Percentiles rank a stretch among this genome's conserved stretches.
These are phyloP conservation scores for Calycina herbarum DNA, from an alignment of 2,329 filamentous ascomycete genomes.

Conservation along the genomic window DNA sequence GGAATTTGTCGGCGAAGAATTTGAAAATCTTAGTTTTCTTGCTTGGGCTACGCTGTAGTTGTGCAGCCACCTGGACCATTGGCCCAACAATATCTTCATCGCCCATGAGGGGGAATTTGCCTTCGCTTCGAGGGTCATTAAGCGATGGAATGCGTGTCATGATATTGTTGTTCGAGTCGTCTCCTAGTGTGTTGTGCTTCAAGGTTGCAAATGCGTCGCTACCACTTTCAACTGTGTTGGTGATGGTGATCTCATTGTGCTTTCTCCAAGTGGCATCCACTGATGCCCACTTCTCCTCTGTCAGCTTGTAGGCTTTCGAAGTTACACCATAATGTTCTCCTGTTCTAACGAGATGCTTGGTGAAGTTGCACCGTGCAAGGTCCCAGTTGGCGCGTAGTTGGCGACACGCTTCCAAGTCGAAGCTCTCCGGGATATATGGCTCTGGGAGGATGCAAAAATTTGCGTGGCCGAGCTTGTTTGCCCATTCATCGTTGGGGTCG, in stretches of 20 bases:
- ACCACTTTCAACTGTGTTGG: conserved; percentile 45
- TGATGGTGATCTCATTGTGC: conserved; percentile 65
- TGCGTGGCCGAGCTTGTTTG: conserved; percentile 81
- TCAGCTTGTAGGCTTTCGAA: conserved; percentile 83
- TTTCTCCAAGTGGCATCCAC: conserved; percentile 74
- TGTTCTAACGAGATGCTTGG: conserved; percentile 82
- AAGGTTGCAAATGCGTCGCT: conserved; percentile 45
- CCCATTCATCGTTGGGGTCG: conserved; percentile 78
- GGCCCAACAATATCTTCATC: conserved; percentile 93
- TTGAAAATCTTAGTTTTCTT: conserved; percentile 38
- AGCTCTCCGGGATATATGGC: conserved; percentile 69
- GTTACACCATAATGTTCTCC: conserved; percentile 89
- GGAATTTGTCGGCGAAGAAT: conserved; percentile 39
- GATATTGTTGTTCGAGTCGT: conserved; percentile 45
- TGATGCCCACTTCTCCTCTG: conserved; percentile 84
- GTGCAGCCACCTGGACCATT: conserved; percentile 54
- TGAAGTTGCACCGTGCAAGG: conserved; percentile 78
- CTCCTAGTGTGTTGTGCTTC: conserved; percentile 47
- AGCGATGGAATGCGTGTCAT: conserved; percentile 68
- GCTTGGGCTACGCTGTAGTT: conserved; percentile 34
- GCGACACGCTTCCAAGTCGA: conserved; percentile 55
- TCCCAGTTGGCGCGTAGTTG: conserved; percentile 80
- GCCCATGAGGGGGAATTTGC: conserved; percentile 85
- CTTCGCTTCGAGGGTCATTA: conserved; percentile 63
- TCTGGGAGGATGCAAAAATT: conserved; percentile 87